phyloP scores from a whole-genome alignment of 495 filamentous ascomycete species.

The Penicillium odoratum region DNA sequence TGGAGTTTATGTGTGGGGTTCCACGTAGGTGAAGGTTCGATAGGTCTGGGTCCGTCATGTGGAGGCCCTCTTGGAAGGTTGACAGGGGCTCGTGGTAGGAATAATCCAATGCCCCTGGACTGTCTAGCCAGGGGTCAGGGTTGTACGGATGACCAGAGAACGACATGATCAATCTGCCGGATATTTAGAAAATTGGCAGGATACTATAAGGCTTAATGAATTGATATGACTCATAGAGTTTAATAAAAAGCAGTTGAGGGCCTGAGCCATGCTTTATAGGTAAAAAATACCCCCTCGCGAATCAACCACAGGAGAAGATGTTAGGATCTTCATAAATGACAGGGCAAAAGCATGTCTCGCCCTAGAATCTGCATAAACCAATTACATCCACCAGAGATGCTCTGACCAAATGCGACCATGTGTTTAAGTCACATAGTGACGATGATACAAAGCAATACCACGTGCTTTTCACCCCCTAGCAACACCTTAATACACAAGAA shows the following conservation, averaged over 20 bases:
- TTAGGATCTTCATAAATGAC: not conserved
- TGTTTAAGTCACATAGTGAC: not conserved
- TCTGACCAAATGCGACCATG: not conserved
- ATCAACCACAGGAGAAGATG: not conserved
- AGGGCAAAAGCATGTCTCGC: conserved; percentile 6
- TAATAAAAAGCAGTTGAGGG: not conserved
- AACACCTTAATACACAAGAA: not conserved
- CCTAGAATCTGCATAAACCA: not conserved
- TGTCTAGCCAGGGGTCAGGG: not conserved
- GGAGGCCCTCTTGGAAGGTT: not conserved
- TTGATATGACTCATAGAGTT: not conserved
- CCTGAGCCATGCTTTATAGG: not conserved
- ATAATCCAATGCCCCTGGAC: not conserved
- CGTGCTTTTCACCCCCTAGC: not conserved
- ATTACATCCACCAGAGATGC: not conserved
- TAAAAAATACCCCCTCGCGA: not conserved
- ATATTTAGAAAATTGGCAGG: not conserved
- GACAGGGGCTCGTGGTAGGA: not conserved
- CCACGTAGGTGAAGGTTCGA: not conserved
- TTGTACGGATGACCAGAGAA: not conserved
- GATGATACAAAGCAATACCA: not conserved
- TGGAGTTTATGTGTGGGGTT: not conserved
- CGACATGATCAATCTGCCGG: not conserved
- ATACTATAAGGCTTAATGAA: not conserved
- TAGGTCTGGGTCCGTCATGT: not conserved